Evolutionary conservation across 306 rosid genomes (phyloP).

Genomic region (Glycyrrhiza uralensis): DNA sequence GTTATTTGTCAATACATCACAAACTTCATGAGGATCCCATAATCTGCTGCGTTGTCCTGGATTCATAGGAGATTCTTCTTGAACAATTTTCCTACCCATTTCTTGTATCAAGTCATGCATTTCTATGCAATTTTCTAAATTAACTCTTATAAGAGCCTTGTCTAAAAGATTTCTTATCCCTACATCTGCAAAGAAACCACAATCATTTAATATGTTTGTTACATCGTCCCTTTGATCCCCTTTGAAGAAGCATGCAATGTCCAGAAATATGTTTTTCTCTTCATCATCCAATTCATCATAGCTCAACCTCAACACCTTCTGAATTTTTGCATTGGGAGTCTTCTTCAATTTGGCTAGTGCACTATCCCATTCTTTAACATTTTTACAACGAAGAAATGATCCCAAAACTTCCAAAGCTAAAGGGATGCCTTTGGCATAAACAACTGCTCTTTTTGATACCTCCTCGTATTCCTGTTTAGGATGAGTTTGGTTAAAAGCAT

Average conservation of each 20-base stretch:
- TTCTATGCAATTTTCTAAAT: background rate
- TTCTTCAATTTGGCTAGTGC: background rate
- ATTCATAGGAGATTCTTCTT: background rate
- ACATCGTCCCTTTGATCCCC: background rate
- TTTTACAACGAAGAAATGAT: background rate
- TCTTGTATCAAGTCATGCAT: conserved; percentile 32
- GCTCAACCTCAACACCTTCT: conserved; percentile 4
- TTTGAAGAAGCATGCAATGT: conserved; percentile 1
- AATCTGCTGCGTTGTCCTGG: background rate
- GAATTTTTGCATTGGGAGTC: conserved; percentile 1
- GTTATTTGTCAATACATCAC: background rate
- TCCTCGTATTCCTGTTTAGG: background rate
- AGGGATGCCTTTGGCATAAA: conserved; percentile 27
- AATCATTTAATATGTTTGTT: background rate
- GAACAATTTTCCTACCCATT: conserved; percentile 21
- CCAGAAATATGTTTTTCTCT: background rate
- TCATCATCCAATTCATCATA: background rate
- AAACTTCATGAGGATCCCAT: background rate
- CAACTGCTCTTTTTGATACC: background rate
- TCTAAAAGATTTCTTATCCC: conserved; percentile 1
- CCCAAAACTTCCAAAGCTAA: conserved; percentile 28
- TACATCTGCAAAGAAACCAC: background rate
- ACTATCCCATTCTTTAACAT: conserved; percentile 22
- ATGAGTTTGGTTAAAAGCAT: conserved; percentile 6
- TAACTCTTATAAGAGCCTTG: conserved; percentile 14